phyloP scores from a whole-genome alignment of 1,139 yeast species.

The Candida sp. region DNA sequence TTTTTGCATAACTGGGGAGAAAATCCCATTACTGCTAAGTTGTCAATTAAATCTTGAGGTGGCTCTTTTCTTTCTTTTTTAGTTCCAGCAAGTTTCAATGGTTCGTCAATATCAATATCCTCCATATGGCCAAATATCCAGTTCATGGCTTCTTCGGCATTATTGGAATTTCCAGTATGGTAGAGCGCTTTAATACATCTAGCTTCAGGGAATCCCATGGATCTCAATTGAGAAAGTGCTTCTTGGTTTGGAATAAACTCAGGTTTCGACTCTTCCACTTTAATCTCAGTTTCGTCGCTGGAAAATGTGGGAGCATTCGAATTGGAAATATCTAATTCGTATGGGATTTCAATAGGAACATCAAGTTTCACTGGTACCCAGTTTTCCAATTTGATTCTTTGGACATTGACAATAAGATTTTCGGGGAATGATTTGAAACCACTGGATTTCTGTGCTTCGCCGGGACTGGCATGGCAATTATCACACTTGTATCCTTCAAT shows the following conservation, averaged over 20 bases:
- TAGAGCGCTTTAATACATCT: conserved; percentile 68
- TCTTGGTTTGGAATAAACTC: conserved; percentile 55
- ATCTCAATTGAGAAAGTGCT: conserved; percentile 51
- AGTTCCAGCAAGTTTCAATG: conserved; percentile 32
- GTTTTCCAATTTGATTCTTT: conserved; percentile 77
- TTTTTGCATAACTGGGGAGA: conserved; percentile 56
- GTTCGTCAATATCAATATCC: conserved; percentile 72
- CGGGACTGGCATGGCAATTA: conserved; percentile 42
- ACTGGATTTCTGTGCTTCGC: conserved; percentile 43
- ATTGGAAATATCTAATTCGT: conserved; percentile 30
- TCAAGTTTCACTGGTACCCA: conserved; percentile 90
- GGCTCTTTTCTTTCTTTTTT: conserved; percentile 13
- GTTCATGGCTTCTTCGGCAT: conserved; percentile 80
- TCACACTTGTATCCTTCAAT: conserved; percentile 70
- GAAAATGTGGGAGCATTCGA: conserved; percentile 28
- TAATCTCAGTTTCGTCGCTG: conserved; percentile 40
- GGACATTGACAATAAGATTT: conserved; percentile 67
- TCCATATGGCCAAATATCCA: conserved; percentile 92
- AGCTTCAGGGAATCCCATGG: conserved; percentile 86
- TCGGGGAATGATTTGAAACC: conserved; percentile 67
- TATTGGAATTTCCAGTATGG: conserved; percentile 59
- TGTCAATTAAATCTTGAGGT: conserved; percentile 41
- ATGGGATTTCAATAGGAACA: conserved; percentile 66
- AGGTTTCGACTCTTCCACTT: conserved; percentile 14
- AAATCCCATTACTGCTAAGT: conserved; percentile 79